Conservation (phyloP, 2,329 filamentous ascomycete species). For the Epichloe hybrida region DNA sequence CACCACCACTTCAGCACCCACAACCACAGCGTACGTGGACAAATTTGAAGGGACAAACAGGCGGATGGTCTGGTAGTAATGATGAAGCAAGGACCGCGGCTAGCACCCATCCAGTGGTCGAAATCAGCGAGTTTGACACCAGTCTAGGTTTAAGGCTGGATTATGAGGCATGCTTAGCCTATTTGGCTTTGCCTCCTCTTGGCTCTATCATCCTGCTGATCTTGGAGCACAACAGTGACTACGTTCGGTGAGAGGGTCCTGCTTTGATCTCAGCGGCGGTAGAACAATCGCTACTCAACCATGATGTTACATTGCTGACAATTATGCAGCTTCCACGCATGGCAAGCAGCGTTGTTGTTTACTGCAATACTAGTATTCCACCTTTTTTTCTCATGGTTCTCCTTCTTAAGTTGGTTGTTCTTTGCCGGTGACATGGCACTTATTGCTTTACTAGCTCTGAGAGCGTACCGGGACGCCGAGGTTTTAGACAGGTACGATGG, state of each 20-base stretch:
- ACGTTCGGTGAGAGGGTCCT: slow-evolving; percentile 56
- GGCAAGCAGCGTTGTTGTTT: slow-evolving; percentile 82
- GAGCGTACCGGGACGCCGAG: slow-evolving; percentile 73
- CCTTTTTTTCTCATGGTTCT: slow-evolving; percentile 74
- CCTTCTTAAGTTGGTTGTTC: slow-evolving; percentile 70
- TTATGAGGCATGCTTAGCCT: slow-evolving; percentile 83
- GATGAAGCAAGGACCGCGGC: slow-evolving; percentile 17
- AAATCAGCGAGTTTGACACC: slow-evolving; percentile 78
- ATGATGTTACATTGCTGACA: slow-evolving; percentile 8
- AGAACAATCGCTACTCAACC: neutral
- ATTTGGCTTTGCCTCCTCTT: slow-evolving; percentile 70
- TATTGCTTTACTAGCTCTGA: slow-evolving; percentile 62
- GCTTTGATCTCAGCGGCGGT: neutral
- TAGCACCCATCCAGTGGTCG: slow-evolving; percentile 26
- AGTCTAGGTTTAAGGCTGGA: slow-evolving; percentile 76
- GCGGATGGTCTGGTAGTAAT: slow-evolving; percentile 9
- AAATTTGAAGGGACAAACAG: slow-evolving; percentile 25
- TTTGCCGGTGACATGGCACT: slow-evolving; percentile 62
- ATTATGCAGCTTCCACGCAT: slow-evolving; percentile 69
- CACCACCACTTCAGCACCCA: slow-evolving; percentile 31
- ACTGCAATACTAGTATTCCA: slow-evolving; percentile 63
- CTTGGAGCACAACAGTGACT: slow-evolving; percentile 89
- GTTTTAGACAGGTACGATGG: slow-evolving; percentile 43
- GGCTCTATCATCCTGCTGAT: slow-evolving; percentile 76
- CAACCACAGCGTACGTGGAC: slow-evolving; percentile 44